Evolutionary conservation across 768 basidiomycete genomes (phyloP), one percentile per base, ranked within the genome.

Genomic region (Candolleomyces efflorescens): DNA sequence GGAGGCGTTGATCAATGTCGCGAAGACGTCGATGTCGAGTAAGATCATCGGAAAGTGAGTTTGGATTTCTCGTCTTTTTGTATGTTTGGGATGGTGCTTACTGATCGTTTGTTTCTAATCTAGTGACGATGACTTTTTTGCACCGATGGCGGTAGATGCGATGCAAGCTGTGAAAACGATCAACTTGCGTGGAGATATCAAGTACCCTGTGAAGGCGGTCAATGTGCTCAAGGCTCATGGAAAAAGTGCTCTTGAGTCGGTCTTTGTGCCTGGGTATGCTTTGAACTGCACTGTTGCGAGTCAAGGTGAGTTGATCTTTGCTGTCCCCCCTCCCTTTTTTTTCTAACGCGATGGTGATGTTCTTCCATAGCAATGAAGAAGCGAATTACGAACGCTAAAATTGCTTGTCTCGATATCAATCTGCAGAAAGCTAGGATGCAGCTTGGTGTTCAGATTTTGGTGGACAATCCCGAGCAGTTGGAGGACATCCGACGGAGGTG

Each of bases 161-260:
- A 98, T 99, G 94, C 83, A 94, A 47, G 90, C 97, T 3, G 97
- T 99, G 55, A 94, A 88, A 77, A 94, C 94, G 5, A 85, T 92
- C 66, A 98, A 98, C 71, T 75, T 87, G 62, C 85, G 94, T 53
- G 97, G 97, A 27, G 97, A 99, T 69, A 88, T 90, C 68, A 98
- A 98, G 73, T 99, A 98, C 74, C 97, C 97, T 5, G 97, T 99
- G 60, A 98, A 99, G 74, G 97, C 97, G 4, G 97, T 99, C 62
- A 99, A 99, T 68, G 85, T 98, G 26, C 80, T 99, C 64, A 99
- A 99, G 74, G 97, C 97, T 2, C 97, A 99, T 65, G 97, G 97
- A 54, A 87, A 85, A 74, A 95, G 93, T 69, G 92, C 97, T 22
- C 82, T 94, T 62, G 97, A 99, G 71, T 98, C 95, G 44, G 67